Evolutionary conservation across 1,284 basidiomycete genomes (phyloP).

Genomic region (Agroathelia rolfsii): DNA sequence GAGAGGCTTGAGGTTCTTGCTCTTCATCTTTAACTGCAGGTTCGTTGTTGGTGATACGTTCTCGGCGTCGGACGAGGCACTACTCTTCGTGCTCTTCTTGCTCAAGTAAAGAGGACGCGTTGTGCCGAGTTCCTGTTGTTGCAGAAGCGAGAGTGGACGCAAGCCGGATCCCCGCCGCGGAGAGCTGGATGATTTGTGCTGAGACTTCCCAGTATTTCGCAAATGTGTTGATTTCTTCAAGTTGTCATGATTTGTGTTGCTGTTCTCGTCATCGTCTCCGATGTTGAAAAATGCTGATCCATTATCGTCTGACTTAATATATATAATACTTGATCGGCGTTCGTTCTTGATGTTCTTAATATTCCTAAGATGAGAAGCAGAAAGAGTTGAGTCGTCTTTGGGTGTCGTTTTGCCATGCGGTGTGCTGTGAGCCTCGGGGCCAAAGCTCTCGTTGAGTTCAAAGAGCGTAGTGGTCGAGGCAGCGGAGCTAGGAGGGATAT

Average conservation of each 20-base stretch:
- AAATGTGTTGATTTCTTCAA: slow-evolving; percentile 40
- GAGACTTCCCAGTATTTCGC: slow-evolving; percentile 37
- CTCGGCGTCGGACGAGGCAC: slow-evolving; percentile 21
- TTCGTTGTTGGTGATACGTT: slow-evolving; percentile 30
- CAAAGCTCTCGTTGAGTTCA: slow-evolving; percentile 28
- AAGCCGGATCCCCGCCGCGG: slow-evolving; percentile 27
- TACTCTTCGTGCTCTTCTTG: slow-evolving; percentile 34
- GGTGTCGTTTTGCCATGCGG: slow-evolving; percentile 46
- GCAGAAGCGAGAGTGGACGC: slow-evolving; percentile 54
- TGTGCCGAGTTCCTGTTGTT: slow-evolving; percentile 35
- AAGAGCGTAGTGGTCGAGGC: slow-evolving; percentile 52
- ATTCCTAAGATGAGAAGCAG: too few relatives aligned
- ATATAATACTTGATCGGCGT: slow-evolving; percentile 49
- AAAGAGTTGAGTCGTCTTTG: slow-evolving; percentile 21
- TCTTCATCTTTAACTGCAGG: slow-evolving; percentile 24
- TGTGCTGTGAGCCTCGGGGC: slow-evolving; percentile 51
- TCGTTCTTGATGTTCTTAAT: slow-evolving; percentile 11
- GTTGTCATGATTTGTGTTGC: too few relatives aligned
- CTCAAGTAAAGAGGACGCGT: slow-evolving; percentile 45
- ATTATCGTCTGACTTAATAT: slow-evolving; percentile 49
- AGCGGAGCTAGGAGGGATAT: slow-evolving; percentile 35
- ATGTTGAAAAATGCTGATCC: too few relatives aligned
- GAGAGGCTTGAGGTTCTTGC: slow-evolving; percentile 40
- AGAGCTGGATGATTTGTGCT: slow-evolving; percentile 29
- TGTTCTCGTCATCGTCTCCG: slow-evolving; percentile 2